These are phyloP conservation scores for Metarhizium brunneum DNA, from an alignment of 2,329 filamentous ascomycete genomes.

Conservation along the genomic window DNA sequence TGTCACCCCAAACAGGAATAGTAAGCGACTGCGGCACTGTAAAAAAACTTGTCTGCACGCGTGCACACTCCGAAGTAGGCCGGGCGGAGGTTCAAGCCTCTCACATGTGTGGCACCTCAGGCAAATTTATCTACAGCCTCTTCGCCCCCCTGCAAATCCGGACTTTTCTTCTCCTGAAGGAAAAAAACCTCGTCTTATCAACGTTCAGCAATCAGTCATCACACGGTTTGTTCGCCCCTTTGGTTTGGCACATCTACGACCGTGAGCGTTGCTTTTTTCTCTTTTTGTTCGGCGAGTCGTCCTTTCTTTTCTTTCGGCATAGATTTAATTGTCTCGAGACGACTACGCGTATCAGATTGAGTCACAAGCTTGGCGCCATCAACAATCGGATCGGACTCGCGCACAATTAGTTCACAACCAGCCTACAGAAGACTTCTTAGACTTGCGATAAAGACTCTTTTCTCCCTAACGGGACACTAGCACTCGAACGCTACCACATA, in stretches of 20 bases:
- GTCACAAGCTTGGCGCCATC: background rate
- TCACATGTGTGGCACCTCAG: slow-evolving; percentile 1
- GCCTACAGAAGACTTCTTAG: background rate
- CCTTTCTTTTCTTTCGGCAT: background rate
- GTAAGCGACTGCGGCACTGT: slow-evolving; percentile 2
- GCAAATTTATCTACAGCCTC: slow-evolving; percentile 6
- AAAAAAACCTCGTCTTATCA: background rate
- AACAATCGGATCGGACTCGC: background rate
- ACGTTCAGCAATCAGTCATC: background rate
- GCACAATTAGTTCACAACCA: background rate
- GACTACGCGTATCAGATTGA: background rate
- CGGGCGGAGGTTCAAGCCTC: background rate
- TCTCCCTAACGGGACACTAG: too few relatives aligned
- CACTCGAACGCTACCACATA: background rate
- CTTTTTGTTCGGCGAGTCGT: slow-evolving; percentile 1
- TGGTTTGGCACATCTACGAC: background rate
- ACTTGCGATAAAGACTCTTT: background rate
- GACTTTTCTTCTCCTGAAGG: background rate
- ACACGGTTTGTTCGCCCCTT: background rate
- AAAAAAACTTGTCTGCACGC: slow-evolving; percentile 1
- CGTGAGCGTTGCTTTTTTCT: background rate
- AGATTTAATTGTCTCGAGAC: background rate
- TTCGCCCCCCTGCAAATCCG: background rate
- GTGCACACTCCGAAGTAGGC: background rate
- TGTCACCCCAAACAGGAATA: slow-evolving; percentile 3